These are phyloP conservation scores for Ocimum tenuiflorum DNA, from an alignment of 257 asterid genomes.

Conservation along the genomic window DNA sequence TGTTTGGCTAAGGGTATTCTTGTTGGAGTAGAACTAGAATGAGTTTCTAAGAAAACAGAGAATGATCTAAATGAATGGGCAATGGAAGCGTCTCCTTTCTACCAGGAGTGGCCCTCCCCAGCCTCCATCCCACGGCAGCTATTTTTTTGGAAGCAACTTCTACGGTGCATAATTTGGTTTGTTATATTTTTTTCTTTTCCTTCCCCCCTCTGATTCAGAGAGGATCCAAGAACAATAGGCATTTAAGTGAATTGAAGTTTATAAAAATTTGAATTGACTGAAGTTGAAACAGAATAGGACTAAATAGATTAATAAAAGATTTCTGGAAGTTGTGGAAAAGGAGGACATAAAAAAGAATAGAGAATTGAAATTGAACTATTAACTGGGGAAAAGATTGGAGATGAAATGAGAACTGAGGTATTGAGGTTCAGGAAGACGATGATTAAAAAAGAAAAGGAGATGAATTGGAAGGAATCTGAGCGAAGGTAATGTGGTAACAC, in stretches of 20 bases:
- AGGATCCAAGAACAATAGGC: neutral
- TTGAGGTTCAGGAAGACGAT: neutral
- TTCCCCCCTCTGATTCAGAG: neutral
- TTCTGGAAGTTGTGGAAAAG: neutral
- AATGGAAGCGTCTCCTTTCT: too few species aligned
- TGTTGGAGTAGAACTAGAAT: neutral
- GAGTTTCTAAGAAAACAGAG: too few species aligned
- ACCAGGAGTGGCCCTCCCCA: too few species aligned
- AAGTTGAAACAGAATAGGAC: neutral
- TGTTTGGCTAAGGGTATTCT: neutral
- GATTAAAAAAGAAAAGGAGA: neutral
- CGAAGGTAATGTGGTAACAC: too few species aligned
- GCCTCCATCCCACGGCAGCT: too few species aligned
- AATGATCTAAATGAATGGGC: too few species aligned
- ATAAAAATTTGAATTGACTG: neutral
- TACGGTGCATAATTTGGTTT: too few species aligned
- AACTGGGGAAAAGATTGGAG: neutral
- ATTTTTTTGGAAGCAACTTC: too few species aligned
- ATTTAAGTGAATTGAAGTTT: neutral
- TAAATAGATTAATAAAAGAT: neutral
- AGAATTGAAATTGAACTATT: neutral
- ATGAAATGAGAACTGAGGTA: neutral
- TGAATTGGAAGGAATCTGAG: neutral
- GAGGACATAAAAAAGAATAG: neutral
- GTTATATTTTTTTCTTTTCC: too few species aligned